phyloP scores from a whole-genome alignment of 2,329 filamentous ascomycete genomes.

The Pyricularia grisea region DNA sequence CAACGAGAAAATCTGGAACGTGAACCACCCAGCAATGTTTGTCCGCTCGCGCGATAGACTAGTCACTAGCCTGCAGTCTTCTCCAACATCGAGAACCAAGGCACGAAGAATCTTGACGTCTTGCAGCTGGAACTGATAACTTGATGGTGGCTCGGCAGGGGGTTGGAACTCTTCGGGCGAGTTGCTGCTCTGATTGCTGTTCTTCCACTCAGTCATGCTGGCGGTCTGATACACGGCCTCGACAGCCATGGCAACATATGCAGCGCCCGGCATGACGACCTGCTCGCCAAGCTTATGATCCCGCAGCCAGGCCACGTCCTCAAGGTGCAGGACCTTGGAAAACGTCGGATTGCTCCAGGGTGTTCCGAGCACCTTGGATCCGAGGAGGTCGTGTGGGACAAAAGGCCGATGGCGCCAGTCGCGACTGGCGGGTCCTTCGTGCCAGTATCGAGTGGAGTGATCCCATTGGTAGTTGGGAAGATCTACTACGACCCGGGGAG shows the following conservation, averaged over 20 bases:
- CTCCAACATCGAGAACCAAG: not conserved
- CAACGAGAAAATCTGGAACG: not conserved
- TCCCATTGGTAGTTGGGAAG: constrained; percentile 39
- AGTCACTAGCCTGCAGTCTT: not conserved
- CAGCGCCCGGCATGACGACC: constrained; percentile 12
- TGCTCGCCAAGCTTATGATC: constrained; percentile 16
- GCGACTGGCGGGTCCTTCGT: constrained; percentile 33
- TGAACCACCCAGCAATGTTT: not conserved
- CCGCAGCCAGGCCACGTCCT: constrained; percentile 20
- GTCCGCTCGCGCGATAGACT: not conserved
- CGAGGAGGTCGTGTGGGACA: constrained; percentile 28
- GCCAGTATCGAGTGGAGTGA: constrained; percentile 14
- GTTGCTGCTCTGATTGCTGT: not conserved
- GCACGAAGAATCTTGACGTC: not conserved
- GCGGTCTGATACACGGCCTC: constrained; percentile 7
- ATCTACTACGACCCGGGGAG: constrained; percentile 28
- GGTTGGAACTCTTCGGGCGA: not conserved
- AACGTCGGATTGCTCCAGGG: constrained; percentile 7
- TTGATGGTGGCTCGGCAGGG: not conserved
- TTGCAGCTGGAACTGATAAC: not conserved
- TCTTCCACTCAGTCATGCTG: not conserved
- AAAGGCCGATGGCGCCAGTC: constrained; percentile 17
- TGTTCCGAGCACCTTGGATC: constrained; percentile 13
- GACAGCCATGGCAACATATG: constrained; percentile 11
- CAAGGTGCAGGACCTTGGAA: constrained; percentile 18